Conservation (phyloP, 1,284 basidiomycete genomes). For the Coriolopsis trogii region DNA sequence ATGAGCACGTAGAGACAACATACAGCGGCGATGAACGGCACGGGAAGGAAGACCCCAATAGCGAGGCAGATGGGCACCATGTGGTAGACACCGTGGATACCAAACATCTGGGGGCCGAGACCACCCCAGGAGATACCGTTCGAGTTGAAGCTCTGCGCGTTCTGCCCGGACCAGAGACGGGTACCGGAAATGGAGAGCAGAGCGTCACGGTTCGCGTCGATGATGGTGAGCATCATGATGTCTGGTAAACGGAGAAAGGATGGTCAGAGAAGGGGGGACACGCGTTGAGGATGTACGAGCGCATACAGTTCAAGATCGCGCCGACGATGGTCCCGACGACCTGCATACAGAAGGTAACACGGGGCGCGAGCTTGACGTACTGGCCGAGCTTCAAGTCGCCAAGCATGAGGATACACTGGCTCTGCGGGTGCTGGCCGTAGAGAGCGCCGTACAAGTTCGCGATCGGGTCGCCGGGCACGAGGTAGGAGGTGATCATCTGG, state of each 20-base stretch:
- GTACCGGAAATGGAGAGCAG: constrained; percentile 37
- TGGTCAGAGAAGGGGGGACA: constrained; percentile 10
- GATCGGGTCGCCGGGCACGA: constrained; percentile 46
- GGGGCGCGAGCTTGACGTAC: constrained; percentile 66
- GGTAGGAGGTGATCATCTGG: constrained; percentile 40
- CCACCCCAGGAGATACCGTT: constrained; percentile 65
- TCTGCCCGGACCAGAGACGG: constrained; percentile 53
- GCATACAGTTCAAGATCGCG: constrained; percentile 43
- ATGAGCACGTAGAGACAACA: not conserved
- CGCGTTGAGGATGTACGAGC: no score
- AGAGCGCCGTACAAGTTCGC: constrained; percentile 58
- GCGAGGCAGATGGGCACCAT: constrained; percentile 56
- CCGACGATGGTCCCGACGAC: constrained; percentile 50
- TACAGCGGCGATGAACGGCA: constrained; percentile 49
- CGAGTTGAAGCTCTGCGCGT: constrained; percentile 50
- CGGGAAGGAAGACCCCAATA: constrained; percentile 52
- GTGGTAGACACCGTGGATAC: constrained; percentile 47
- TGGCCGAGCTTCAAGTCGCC: constrained; percentile 52
- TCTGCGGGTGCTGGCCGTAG: constrained; percentile 44
- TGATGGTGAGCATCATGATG: constrained; percentile 53
- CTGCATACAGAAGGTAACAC: constrained; percentile 63
- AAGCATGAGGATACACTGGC: constrained; percentile 48
- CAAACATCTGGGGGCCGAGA: constrained; percentile 54
- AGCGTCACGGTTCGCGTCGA: constrained; percentile 43
- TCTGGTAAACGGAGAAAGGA: constrained; percentile 20